Conservation (phyloP, 345 rosid species). For the Eucalyptus paniculata region DNA sequence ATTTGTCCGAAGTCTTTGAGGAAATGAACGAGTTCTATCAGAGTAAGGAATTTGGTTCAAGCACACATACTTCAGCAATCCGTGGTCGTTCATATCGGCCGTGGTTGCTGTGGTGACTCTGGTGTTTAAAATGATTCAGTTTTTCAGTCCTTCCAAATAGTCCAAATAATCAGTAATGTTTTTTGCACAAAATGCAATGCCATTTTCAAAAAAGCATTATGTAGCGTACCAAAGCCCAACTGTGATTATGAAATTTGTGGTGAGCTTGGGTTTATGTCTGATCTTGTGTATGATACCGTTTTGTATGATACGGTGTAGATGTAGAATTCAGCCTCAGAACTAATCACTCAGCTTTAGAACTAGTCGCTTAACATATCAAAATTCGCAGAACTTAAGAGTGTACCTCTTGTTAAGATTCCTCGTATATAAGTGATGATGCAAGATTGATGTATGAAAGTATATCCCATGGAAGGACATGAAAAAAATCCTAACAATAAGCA, state of each 20-base stretch:
- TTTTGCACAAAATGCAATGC: not conserved
- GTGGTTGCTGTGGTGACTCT: constrained; percentile 35
- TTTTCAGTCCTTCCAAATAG: constrained; percentile 24
- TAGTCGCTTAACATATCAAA: too few relatives aligned
- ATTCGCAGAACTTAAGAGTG: too few relatives aligned
- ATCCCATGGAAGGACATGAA: too few relatives aligned
- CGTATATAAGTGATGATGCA: too few relatives aligned
- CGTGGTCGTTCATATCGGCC: not conserved
- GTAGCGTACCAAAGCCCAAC: not conserved
- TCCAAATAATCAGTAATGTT: not conserved
- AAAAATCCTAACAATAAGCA: too few relatives aligned
- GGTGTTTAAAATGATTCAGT: constrained; percentile 23
- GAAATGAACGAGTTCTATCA: constrained; percentile 32
- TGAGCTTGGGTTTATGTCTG: not conserved
- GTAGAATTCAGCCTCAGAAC: too few relatives aligned
- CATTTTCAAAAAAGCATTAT: not conserved
- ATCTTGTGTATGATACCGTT: not conserved
- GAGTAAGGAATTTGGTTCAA: constrained; percentile 39
- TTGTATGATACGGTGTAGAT: not conserved
- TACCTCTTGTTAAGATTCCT: too few relatives aligned
- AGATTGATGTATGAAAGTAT: too few relatives aligned
- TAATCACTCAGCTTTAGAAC: too few relatives aligned
- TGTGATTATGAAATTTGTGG: not conserved
- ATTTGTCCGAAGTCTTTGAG: constrained; percentile 20
- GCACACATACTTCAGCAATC: constrained; percentile 30